phyloP scores from a whole-genome alignment of 75 land plant genomes.

The Cupressus sempervirens region DNA sequence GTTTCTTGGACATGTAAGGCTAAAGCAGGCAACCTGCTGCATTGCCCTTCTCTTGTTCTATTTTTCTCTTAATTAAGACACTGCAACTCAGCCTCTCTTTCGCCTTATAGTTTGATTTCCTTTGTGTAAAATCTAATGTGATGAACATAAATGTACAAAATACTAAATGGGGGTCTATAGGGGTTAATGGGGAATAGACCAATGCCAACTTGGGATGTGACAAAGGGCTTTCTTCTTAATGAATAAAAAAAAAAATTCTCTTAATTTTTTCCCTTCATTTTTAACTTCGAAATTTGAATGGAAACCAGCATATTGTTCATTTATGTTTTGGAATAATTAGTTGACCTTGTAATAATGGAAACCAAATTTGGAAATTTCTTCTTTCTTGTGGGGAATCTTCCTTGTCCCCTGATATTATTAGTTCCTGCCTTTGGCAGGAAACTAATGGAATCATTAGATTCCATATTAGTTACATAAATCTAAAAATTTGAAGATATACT shows the following conservation, averaged over 20 bases:
- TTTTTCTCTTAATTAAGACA: no score
- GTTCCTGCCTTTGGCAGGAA: no score
- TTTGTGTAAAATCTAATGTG: background rate
- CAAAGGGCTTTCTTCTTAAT: background rate
- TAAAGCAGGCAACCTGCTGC: no score
- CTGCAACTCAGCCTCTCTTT: no score
- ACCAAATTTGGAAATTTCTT: no score
- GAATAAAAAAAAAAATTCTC: background rate
- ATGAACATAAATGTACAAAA: background rate
- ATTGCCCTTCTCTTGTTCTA: no score
- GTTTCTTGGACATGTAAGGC: no score
- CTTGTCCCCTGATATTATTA: background rate
- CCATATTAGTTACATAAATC: no score
- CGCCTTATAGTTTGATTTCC: no score
- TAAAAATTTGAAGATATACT: no score
- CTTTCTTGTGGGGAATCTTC: background rate
- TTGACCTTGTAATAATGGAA: background rate
- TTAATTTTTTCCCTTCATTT: background rate
- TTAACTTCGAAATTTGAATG: no score
- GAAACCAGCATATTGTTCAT: background rate
- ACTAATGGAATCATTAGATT: no score
- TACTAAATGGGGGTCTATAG: background rate
- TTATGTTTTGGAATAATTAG: background rate
- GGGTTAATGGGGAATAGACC: background rate
- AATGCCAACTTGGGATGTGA: background rate